Conservation (phyloP, 2,329 filamentous ascomycete genomes). For the Sporothrix brunneoviolacea region DNA sequence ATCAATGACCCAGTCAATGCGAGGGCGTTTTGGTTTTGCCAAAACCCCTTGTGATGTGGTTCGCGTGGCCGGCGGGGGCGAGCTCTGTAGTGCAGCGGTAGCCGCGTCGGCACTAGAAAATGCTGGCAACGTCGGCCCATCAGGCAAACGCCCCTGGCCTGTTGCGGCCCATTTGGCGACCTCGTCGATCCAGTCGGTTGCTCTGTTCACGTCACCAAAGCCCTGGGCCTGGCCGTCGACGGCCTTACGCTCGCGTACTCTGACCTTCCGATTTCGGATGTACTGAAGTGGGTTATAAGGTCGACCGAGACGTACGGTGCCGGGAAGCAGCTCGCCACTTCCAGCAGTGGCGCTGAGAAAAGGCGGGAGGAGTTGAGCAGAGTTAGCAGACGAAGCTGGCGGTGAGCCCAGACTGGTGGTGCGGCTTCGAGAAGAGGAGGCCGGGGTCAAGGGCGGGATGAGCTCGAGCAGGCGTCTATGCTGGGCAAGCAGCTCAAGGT, state of each 20-base stretch:
- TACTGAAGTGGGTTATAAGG: slow-evolving; percentile 88
- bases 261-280: slow-evolving; percentile 80
- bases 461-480: slow-evolving; percentile 74
- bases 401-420: slow-evolving; percentile 38
- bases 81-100: slow-evolving; percentile 28
- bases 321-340: background rate
- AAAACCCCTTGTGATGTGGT: background rate
- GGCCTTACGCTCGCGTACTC: slow-evolving; percentile 67
- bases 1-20: slow-evolving; percentile 77
- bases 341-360: slow-evolving; percentile 23
- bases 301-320: slow-evolving; percentile 48
- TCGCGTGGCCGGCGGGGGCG: slow-evolving; percentile 37
- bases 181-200: slow-evolving; percentile 70
- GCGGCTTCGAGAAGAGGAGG: slow-evolving; percentile 26
- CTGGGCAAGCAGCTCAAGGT: slow-evolving; percentile 79
- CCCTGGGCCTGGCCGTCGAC: slow-evolving; percentile 70
- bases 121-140: slow-evolving; percentile 32
- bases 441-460: slow-evolving; percentile 63
- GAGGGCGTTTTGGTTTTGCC: slow-evolving; percentile 61
- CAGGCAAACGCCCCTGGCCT: slow-evolving; percentile 21
- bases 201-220: slow-evolving; percentile 66
- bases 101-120: slow-evolving; percentile 42
- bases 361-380: slow-evolving; percentile 17
- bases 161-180: slow-evolving; percentile 47
- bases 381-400: slow-evolving; percentile 25